phyloP scores from a whole-genome alignment of 192 early-diverging fungal genomes.

The Phlyctochytrium arcticum region DNA sequence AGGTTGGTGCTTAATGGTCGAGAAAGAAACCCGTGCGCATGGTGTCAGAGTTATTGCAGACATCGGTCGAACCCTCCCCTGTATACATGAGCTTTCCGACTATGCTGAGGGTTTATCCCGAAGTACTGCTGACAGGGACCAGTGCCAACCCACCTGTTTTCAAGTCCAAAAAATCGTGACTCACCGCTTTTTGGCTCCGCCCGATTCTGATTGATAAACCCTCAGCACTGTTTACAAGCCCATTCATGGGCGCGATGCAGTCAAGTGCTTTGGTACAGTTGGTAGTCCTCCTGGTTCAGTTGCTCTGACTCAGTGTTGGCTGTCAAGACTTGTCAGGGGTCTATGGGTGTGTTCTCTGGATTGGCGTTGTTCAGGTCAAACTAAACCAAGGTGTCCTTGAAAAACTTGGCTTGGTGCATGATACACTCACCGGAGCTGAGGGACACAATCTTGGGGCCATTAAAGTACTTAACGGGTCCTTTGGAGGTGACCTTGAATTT shows the following conservation, averaged over 20 bases:
- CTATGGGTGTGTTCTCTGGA: not conserved
- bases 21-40: too few relatives aligned
- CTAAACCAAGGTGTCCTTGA: not conserved
- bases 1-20: too few relatives aligned
- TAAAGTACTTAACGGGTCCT: not conserved
- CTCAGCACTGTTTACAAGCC: too few relatives aligned
- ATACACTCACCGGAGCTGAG: not conserved
- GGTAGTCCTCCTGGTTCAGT: not conserved
- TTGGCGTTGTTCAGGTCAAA: not conserved
- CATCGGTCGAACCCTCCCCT: too few relatives aligned
- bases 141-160: too few relatives aligned
- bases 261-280: not conserved
- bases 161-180: too few relatives aligned
- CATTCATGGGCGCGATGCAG: too few relatives aligned
- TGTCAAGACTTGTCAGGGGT: not conserved
- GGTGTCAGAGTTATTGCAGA: too few relatives aligned
- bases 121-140: too few relatives aligned
- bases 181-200: too few relatives aligned
- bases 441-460: not conserved
- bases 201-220: too few relatives aligned
- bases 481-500: not conserved
- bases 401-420: not conserved
- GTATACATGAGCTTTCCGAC: not conserved
- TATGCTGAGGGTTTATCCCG: too few relatives aligned
- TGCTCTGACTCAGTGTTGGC: not conserved